Conservation (phyloP, 2,329 filamentous ascomycete genomes). For the Sphaerulina musiva region DNA sequence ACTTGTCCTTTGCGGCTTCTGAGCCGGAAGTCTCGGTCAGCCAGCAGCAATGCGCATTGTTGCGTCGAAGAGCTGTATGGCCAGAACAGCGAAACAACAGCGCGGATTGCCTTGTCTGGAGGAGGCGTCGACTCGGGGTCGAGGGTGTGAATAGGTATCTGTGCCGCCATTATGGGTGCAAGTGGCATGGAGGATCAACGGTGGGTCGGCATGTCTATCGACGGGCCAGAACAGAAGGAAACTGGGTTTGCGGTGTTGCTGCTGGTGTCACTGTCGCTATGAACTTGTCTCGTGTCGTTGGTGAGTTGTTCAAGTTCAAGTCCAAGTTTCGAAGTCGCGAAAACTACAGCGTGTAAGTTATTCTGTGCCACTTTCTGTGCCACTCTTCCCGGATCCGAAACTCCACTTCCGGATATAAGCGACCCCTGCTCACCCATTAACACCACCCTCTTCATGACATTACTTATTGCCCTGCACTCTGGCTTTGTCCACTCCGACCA, state of each 20-base stretch:
- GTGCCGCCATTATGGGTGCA: conserved; percentile 4
- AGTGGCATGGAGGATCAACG: background rate
- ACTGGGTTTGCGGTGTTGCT: background rate
- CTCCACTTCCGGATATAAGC: too few relatives aligned
- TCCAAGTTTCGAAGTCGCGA: conserved; percentile 3
- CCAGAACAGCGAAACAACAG: conserved; percentile 80
- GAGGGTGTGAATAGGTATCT: conserved; percentile 29
- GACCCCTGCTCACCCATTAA: too few relatives aligned
- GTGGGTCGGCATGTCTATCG: conserved; percentile 1
- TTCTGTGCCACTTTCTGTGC: too few relatives aligned
- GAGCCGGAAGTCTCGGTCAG: conserved; percentile 75
- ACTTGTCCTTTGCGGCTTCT: conserved; percentile 73
- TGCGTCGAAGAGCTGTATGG: conserved; percentile 75
- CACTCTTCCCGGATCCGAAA: too few relatives aligned
- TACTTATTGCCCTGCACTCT: too few relatives aligned
- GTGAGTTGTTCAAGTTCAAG: background rate
- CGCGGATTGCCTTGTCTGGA: conserved; percentile 47
- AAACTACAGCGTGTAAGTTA: background rate
- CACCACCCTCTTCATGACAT: too few relatives aligned
- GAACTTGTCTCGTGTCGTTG: background rate
- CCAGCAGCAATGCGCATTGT: conserved; percentile 70
- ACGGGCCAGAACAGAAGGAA: background rate
- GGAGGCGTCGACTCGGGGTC: conserved; percentile 23
- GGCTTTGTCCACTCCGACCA: too few relatives aligned
- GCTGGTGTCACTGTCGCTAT: background rate